Evolutionary conservation across 768 basidiomycete species (phyloP), one percentile per base, ranked within the genome.

Genomic region (Paxillus rubicundulus): DNA sequence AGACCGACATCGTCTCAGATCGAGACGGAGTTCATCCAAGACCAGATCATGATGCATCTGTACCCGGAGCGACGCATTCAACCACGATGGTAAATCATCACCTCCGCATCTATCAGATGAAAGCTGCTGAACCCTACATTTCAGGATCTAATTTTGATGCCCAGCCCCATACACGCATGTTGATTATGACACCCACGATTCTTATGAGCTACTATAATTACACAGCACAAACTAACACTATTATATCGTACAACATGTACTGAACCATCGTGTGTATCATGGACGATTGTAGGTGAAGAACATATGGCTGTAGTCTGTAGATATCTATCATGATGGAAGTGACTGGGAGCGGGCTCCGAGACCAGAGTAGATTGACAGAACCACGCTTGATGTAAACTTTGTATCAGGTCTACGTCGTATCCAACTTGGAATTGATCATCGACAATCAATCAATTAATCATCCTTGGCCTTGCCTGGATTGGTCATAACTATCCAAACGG

Each of bases 391-490:
- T 1, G 59, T 66, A n/a, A 50, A 72, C 32, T 67, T 46, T 2
- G 54, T 3, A 56, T 44, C 2, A 64, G 56, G 14, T 59, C 61
- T n/a, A 71, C 59, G 24, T 65, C 64, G 3, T 58, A 51, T 3
- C 74, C 76, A n/a, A n/a, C n/a, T n/a, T n/a, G n/a, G n/a, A n/a
- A n/a, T 0, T 63, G 39, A 13, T 53, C 57, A 36, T 74, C 70
- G 24, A 24, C 24, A 24, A 24, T 24, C 4, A 6, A 13, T 53
- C n/a, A n/a, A n/a, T n/a, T n/a, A 37, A 13, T 53, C 57, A 36
- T 74, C 70, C 18, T 63, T 56, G 1, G 68, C 67, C 47, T 73
- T 70, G 62, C 49, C 47, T 72, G 47, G 9, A 64, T 47, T 37
- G 61, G 63, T 16, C 45, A 64, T 66, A 5, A 59, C 59, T 16